Evolutionary conservation across 2,329 filamentous ascomycete species (phyloP), one percentile per base, ranked within the genome.

Genomic region (Cladophialophora exuberans): DNA sequence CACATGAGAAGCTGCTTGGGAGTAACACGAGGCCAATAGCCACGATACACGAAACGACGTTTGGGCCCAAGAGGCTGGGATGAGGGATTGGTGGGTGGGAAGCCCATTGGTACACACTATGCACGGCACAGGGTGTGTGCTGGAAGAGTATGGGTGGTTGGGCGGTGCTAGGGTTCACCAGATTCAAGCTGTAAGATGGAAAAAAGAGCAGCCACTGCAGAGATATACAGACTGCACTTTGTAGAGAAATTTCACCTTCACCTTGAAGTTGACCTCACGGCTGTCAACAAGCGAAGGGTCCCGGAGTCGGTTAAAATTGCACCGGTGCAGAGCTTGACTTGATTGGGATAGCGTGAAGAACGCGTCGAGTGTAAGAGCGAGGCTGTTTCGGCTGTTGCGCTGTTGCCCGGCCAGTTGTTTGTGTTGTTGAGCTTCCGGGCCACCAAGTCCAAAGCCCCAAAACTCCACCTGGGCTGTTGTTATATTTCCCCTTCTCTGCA

Each of bases 1-100:
- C 43, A 35, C 35, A 49, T 20, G 35, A 39, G 43, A 22, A 33
- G 35, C 11, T 33, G 55, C 44, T 45, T 26, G 23, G 33, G 26
- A 45, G 42, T 50, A 28, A 54, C 18, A 57, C 49, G 11, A 45
- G 36, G 33, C 55, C 55, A 54, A 57, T 54, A 30, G 46, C 41
- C 15, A 35, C 15, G 39, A 30, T 47, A 50, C 50, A 57, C 55
- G 55, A 54, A 25, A 31, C 43, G 26, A 33, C 43, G 15, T 30
- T 36, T 38, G 35, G 35, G 35, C 35, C n/a, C 4, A 23, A 41
- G 13, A n/a, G 23, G 23, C 22, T 35, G 22, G 18, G 30, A 18
- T 15, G 33, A 10, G n/a, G 42, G 42, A 23, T 20, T 10, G 42
- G 9, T 31, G 30, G 30, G 10, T 31, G 30, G 30, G n/a, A 10